phyloP scores from a whole-genome alignment of 768 basidiomycete genomes.

The Suillus cothurnatus region DNA sequence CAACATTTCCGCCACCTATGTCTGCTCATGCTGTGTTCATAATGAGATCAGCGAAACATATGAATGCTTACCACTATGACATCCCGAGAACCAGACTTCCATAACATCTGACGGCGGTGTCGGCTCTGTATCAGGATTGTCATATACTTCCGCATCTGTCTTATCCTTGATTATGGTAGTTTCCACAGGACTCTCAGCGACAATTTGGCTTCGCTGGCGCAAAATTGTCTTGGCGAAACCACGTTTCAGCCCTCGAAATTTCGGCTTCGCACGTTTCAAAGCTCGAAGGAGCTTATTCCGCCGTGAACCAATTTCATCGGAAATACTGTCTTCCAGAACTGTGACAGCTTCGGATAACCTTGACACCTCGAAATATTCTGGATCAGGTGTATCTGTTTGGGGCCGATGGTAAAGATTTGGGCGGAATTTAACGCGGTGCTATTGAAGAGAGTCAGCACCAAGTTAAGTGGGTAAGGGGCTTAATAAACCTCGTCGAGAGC shows the following conservation, averaged over 20 bases:
- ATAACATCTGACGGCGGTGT: slow-evolving; percentile 49
- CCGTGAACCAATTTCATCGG: background rate
- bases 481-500: slow-evolving; percentile 69
- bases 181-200: background rate
- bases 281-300: background rate
- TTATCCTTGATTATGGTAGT: background rate
- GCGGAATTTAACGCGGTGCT: slow-evolving; percentile 69
- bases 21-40: slow-evolving; percentile 41
- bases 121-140: background rate
- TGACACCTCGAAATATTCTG: slow-evolving; percentile 26
- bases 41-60: background rate
- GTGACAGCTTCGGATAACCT: background rate
- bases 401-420: slow-evolving; percentile 63
- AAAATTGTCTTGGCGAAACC: background rate
- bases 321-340: background rate
- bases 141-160: background rate
- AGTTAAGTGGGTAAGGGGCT: background rate
- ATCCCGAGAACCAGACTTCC: slow-evolving; percentile 83
- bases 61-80: slow-evolving; percentile 59
- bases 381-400: slow-evolving; percentile 25
- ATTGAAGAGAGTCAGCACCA: slow-evolving; percentile 14
- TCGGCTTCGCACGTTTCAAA: slow-evolving; percentile 2
- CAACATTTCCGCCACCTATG: slow-evolving; percentile 66
- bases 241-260: background rate
- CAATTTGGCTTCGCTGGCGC: background rate